Base-by-base conservation (phyloP, 2,329 filamentous ascomycete species). In the Botryotinia convoluta region DNA sequence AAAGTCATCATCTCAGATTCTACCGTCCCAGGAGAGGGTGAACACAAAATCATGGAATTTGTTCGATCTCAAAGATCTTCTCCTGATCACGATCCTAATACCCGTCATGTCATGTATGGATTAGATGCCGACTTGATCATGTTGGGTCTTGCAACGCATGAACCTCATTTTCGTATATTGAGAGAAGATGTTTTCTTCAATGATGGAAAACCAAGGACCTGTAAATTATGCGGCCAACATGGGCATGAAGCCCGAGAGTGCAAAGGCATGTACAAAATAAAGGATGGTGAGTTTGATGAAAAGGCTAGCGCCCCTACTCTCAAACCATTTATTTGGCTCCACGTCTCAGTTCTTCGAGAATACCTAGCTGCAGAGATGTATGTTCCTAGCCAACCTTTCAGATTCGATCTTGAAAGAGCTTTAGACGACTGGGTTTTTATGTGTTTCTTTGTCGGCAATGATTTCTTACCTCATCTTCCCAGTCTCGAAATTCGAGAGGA, bases 31-130 rank as follows among this genome's bases (percentile, higher is more conserved):
- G 96, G 96, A 81, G 96, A 99, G 84, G 96, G 96, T 81, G 96
- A 99, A 84, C 96, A 99, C 83, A 99, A 99, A 84, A 98, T 99
- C 81, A 99, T 99, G 96, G 91, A 96, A 78, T 99, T 98, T 82
- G 90, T 99, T 77, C 91, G 96, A 79, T 97, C 95, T 54, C 97
- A 99, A 83, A 91, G 96, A 79, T 90, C 92, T 68, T 96, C 93
- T 71, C 92, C 95, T 8, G 92, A 97, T 76, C 94, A 99, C 82
- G 92, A 99, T 80, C 96, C 96, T 37, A 98, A 99, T 82, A 98
- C 96, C 35, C 92, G 93, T 75, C 96, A 99, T 84, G 97, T 99
- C 79, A 98, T 99, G 75, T 99, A 99, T 81, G 96, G 96, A 68
- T 87, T 99, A 77, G 96, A 99, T 85, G 97, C 96, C 74, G 96